Base-by-base conservation (phyloP, 2,329 filamentous ascomycete genomes). In the Cordyceps tenuipes region DNA sequence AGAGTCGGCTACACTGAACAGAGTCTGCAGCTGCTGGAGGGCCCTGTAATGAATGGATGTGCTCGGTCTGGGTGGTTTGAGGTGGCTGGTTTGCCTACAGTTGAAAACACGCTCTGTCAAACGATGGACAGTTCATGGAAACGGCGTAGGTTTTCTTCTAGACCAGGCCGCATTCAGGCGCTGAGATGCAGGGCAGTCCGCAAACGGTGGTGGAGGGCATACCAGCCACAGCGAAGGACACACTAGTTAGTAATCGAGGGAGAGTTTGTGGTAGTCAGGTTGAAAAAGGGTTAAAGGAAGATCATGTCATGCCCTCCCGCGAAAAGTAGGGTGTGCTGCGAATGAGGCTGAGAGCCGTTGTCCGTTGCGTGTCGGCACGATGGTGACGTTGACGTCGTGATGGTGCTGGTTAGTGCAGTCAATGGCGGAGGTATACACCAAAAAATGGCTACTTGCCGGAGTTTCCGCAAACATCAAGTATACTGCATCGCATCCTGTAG, bases 101-200 rank as follows among this genome's bases (percentile, higher is more conserved):
- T 17, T 6, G 29, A 29, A 5, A 47, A 34, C 21, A 39, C 26
- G 8, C 54, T 17, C 46, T 41, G 41, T 44, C 54, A 44, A 47
- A 29, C 41, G 17, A 19, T 34, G 29, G 15, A 8, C 31, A 8
- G 31, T 17, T 13, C 19, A 39, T 39, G n/a, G 54, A n/a, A 34
- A 48, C n/a, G 15, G 44, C 5, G 46, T 5, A 29, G 44, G 41
- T 29, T n/a, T n/a, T 17, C 2, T 17, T 34, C 46, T 41, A 21
- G 34, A 8, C 21, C 43, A 34, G 21, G 39, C 57, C 48, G 49
- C 41, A 53, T 59, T 53, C 57, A 59, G 57, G 49, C 57, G 51
- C 57, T 23, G 29, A 47, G 39, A 44, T n/a, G 49, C 23, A n/a
- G 43, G 23, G 29, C 26, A 41, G 34, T 46, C 57, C 57, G 57